Percentiles rank a stretch among this genome's conserved stretches.
phyloP scores from a whole-genome alignment of 345 rosid genomes.

The Lumnitzera littorea region DNA sequence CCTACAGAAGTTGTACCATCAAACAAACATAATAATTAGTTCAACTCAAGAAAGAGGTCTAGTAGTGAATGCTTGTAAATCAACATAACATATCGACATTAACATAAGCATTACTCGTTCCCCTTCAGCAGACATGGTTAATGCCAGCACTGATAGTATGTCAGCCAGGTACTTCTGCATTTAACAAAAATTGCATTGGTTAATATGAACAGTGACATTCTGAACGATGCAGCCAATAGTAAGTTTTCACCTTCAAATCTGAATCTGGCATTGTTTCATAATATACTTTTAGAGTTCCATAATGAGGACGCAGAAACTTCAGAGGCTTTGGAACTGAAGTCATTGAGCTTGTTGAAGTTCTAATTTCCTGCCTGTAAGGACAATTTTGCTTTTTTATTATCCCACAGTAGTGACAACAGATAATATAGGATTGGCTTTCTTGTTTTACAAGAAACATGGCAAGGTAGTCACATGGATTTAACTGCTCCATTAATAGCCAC shows the following conservation, averaged over 20 bases:
- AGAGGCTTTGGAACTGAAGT: conserved; percentile 97
- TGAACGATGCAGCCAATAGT: conserved; percentile 1
- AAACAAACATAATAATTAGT: background rate
- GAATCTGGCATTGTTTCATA: conserved; percentile 60
- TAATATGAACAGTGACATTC: background rate
- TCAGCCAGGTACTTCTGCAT: conserved; percentile 82
- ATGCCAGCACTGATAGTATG: conserved; percentile 81
- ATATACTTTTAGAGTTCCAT: conserved; percentile 70
- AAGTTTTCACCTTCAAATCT: conserved; percentile 51
- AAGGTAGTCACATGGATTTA: too few relatives aligned
- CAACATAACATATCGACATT: background rate
- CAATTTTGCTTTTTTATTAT: conserved; percentile 2
- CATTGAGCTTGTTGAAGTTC: conserved; percentile 93
- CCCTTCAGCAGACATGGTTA: conserved; percentile 97
- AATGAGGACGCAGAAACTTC: conserved; percentile 96
- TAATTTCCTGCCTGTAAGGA: conserved; percentile 72
- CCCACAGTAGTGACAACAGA: background rate
- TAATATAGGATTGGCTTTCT: too few relatives aligned
- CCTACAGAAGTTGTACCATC: conserved; percentile 35
- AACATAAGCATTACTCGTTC: conserved; percentile 54
- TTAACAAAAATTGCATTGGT: conserved; percentile 9
- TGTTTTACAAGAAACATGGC: too few relatives aligned
- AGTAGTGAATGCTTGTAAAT: background rate
- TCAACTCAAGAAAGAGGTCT: background rate
- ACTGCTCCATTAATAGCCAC: too few relatives aligned